Base-by-base conservation (phyloP, 768 basidiomycete genomes). In the Solioccasus polychromus region DNA sequence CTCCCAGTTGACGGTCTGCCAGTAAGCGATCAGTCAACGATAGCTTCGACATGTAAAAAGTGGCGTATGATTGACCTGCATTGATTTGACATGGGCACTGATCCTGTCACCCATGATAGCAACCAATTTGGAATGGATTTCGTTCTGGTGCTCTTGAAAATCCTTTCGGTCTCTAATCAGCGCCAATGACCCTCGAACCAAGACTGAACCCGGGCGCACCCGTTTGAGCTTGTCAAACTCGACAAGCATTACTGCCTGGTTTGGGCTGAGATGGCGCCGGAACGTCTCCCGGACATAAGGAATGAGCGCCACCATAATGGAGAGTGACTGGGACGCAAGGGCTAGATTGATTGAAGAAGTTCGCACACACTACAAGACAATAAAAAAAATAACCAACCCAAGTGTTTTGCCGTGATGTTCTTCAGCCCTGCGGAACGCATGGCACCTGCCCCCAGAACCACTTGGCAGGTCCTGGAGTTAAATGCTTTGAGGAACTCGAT, bases 201-300 rank as follows among this genome's bases (percentile, higher is more conserved):
- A 41, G 18, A 34, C 38, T n/a, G 36, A 52, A 48, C 46, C 41
- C 30, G 37, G n/a, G 70, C 86, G 53, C 55, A 92, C 91, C 72
- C 95, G 78, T 71, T 95, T 98, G 47, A 98, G 79, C 71, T 95
- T 97, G 71, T 99, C 96, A 63, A 98, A 99, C 68, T 98, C 96
- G 15, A 94, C 82, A 29, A 98, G 73, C 84, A 98, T 94, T 37
- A 97, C 92, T 11, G 93, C 92, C 68, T 98, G 93, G 67, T 92
- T 94, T 47, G 86, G 80, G 64, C 82, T 94, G 24, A 99, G 76
- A 71, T 97, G 95, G 51, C 96, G 78, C 38, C 96, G 77, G 66
- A 98, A 91, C 6, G 87, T 85, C 70, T 99, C 96, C 37, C 96
- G 86, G 41, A 98, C 83, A 63, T 97, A 97, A 2, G 96, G 93